Base-by-base conservation (phyloP, 1,284 basidiomycete species). In the Sporisorium exsertum region DNA sequence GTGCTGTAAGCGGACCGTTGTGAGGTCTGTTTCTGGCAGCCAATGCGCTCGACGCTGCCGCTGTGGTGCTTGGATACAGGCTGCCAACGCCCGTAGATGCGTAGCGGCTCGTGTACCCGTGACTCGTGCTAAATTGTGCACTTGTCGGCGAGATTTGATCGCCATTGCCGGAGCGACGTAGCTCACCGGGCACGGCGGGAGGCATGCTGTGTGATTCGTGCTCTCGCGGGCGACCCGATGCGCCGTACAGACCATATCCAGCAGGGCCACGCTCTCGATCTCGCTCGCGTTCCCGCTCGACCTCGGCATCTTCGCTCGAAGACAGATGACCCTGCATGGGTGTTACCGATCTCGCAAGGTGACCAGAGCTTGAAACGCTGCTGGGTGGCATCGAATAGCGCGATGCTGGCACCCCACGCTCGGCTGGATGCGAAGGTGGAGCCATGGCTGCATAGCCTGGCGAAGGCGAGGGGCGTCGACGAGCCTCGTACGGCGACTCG, bases 141-240 rank as follows among this genome's bases (percentile, higher is more conserved):
- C 56, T 58, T 3, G 72, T 75, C 20, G 66, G 59, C 29, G 72
- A 70, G 18, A 58, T 45, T 43, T 59, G 62, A 50, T 75, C 72
- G 27, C 59, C 63, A 33, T 40, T 57, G 47, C 24, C n/a, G 1
- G 58, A 22, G 37, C 58, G 72, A 42, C 64, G 66, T 6, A 55
- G 56, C 32, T 74, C 72, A 13, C 62, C 61, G 6, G 65, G 26
- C 20, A 61, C 54, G 0, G 64, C 20, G 7, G 72, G 66, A 27
- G 65, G 72, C 62, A 69, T 58, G 43, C 72, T 74, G 59, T 72
- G 69, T 26, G 63, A 62, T 24, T 66, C 63, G 56, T 62, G 59
- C 22, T 71, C 68, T 24, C 63, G 68, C 32, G 55, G 18, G 27
- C 69, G 55, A 40, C 58, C 68, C 8, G 63, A 15, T 5, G 57